Conservation (phyloP, 139 green algal genomes). For the Volvox reticuliferus region DNA sequence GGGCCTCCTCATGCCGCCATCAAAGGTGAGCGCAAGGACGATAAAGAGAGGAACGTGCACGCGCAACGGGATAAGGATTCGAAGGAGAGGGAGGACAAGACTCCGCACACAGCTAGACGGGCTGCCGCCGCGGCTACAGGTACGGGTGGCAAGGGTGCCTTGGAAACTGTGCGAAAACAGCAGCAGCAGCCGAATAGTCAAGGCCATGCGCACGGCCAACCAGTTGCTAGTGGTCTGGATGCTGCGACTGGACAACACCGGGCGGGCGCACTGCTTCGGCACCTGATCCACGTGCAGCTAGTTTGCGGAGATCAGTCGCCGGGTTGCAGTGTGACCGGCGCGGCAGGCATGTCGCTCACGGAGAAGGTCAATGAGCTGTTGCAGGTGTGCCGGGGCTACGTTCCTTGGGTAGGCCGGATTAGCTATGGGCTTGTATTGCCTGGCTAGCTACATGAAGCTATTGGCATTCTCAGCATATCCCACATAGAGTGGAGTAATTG, state of each 20-base stretch:
- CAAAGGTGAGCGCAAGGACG: conserved; percentile 5
- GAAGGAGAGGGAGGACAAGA: conserved; percentile 35
- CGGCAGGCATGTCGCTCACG: neutral
- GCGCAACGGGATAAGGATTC: neutral
- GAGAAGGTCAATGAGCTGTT: conserved; percentile 58
- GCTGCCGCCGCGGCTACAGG: neutral
- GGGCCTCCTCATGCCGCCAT: neutral
- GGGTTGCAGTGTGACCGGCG: neutral
- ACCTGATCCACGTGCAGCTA: conserved; percentile 81
- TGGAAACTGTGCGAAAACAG: neutral
- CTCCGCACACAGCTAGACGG: neutral
- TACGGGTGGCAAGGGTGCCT: conserved; percentile 5
- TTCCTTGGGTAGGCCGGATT: too few species aligned
- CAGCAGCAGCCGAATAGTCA: neutral
- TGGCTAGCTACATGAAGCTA: too few species aligned
- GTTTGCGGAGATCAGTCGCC: conserved; percentile 35
- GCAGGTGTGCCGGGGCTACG: conserved; percentile 35
- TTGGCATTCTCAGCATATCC: too few species aligned
- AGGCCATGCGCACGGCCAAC: neutral
- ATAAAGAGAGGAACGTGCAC: conserved; percentile 6
- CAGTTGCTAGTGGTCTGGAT: neutral
- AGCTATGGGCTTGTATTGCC: too few species aligned
- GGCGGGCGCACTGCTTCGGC: conserved; percentile 69
- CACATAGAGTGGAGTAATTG: too few species aligned
- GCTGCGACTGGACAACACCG: conserved; percentile 8